A percentile compares a stretch with the other conserved stretches of the same genome.
phyloP scores from a whole-genome alignment of 2,329 filamentous ascomycete genomes.

The Xylaria sp. region DNA sequence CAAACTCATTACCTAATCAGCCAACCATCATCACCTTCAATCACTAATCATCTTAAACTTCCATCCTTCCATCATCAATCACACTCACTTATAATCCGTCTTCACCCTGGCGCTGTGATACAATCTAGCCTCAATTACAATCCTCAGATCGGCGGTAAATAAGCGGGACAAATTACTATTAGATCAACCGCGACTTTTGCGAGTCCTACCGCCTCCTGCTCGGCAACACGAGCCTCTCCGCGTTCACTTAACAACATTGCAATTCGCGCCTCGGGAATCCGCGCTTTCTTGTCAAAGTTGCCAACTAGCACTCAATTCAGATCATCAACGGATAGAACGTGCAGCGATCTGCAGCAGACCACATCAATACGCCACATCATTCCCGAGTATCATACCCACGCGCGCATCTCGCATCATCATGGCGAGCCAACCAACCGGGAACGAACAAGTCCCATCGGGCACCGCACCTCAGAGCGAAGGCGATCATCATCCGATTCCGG shows the following conservation, averaged over 20 bases:
- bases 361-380: not conserved
- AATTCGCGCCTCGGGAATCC: conserved; percentile 21
- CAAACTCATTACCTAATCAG: conserved; percentile 27
- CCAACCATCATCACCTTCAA: conserved; percentile 26
- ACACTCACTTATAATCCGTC: conserved; percentile 8
- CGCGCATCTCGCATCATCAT: conserved; percentile 33
- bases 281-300: not conserved
- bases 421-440: conserved; percentile 46
- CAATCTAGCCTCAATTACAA: conserved; percentile 3
- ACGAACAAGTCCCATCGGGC: conserved; percentile 44
- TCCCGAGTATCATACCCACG: not conserved
- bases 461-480: conserved; percentile 43
- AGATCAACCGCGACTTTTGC: not conserved
- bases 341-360: not conserved
- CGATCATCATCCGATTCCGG: conserved; percentile 28
- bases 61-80: conserved; percentile 24
- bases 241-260: conserved; percentile 11
- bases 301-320: not conserved
- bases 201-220: not conserved
- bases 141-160: not conserved
- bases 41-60: conserved; percentile 15
- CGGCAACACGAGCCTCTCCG: not conserved
- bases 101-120: not conserved
- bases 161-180: not conserved
- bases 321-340: not conserved